Evolutionary conservation across 169 alveolate species (phyloP), one percentile per base, ranked within the genome.

Genomic region (Theileria orientalis): DNA sequence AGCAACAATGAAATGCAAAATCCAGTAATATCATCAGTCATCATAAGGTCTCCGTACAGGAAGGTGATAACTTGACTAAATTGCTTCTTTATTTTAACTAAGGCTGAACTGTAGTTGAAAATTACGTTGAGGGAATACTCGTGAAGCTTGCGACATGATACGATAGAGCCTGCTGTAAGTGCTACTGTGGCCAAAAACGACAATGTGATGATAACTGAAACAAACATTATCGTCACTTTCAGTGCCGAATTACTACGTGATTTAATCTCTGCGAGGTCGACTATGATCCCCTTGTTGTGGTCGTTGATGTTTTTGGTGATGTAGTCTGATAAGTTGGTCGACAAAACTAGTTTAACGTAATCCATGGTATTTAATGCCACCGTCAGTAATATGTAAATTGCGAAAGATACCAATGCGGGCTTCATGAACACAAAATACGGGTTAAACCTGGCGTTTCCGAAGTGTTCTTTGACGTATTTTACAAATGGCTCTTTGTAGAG

Each of bases 131-230:
- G 41, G 41, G 47, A 46, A 35, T 23, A 76, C 23, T 47, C 63
- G 37, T 76, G 85, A 1, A 76, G 46, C 27, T 60, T 66, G 30
- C 73, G 44, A 9, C 78, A 76, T 2, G 85, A 61, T 13, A 32
- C 49, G 16, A 47, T 3, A 11, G 30, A 5, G 16, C 30, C 16
- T 47, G 21, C 13, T n/a, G 57, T 47, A 47, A 47, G 21, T 9
- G 21, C 16, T 47, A 47, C 21, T 21, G 57, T 47, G 16, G 57
- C 16, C 13, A 47, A 5, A n/a, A 47, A 11, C 3, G 57, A 47
- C 16, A 3, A 47, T 13, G 69, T 33, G 32, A 19, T n/a, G n/a
- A n/a, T n/a, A n/a, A n/a, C n/a, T n/a, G n/a, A n/a, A n/a, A n/a
- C n/a, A n/a, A n/a, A n/a, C n/a, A n/a, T n/a, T n/a, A n/a, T n/a